Conservation (phyloP, 139 green algal species). For the Marvania coccoides region DNA sequence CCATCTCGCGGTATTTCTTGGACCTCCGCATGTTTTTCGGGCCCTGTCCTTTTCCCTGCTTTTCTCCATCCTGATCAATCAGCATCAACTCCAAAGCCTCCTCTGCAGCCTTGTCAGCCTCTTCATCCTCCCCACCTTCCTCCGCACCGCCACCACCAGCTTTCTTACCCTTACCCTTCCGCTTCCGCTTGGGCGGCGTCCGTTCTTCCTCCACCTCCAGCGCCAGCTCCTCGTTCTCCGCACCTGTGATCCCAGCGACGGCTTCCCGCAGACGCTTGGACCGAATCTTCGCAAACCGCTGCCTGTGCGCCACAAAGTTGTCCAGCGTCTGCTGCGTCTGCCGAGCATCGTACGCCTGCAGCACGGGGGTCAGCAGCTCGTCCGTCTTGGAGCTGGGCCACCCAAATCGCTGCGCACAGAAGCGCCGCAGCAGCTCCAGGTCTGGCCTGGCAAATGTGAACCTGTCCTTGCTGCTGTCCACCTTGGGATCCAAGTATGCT, state of each 20-base stretch:
- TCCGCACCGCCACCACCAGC: neutral
- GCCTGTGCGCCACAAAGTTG: conserved; percentile 63
- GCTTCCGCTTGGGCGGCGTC: neutral
- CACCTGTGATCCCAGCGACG: conserved; percentile 39
- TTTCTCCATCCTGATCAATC: neutral
- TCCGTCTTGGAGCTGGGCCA: conserved; percentile 54
- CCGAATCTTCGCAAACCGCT: conserved; percentile 88
- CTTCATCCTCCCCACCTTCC: neutral
- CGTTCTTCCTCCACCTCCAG: neutral
- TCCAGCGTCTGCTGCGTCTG: conserved; percentile 72
- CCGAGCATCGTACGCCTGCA: conserved; percentile 53
- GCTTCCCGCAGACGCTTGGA: conserved; percentile 65
- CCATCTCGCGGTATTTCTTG: too few species aligned
- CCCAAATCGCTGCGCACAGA: conserved; percentile 65
- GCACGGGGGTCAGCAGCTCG: conserved; percentile 70
- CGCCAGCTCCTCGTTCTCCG: conserved; percentile 31
- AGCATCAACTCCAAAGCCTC: neutral
- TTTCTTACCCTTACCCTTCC: neutral
- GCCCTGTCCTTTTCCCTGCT: neutral
- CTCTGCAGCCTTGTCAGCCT: neutral
- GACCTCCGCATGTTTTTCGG: too few species aligned
- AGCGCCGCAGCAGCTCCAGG: conserved; percentile 53
- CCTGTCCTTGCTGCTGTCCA: conserved; percentile 36
- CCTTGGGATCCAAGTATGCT: conserved; percentile 32
- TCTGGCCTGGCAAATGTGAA: conserved; percentile 71